phyloP scores from a whole-genome alignment of 192 early-diverging fungal genomes.

The Entomortierella lignicola region DNA sequence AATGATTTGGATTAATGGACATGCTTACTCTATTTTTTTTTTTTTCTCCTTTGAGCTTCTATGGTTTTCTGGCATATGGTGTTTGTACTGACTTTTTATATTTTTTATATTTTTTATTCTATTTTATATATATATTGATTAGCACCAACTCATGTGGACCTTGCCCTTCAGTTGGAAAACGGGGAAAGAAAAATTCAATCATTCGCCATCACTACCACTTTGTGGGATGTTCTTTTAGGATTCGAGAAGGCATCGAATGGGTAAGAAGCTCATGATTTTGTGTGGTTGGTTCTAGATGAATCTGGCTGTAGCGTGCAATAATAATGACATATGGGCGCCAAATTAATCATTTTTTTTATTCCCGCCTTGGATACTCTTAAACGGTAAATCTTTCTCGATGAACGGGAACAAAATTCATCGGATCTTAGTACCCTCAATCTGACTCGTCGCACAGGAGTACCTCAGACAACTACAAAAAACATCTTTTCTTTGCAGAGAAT shows the following conservation, averaged over 20 bases:
- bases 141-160: constrained; percentile 56
- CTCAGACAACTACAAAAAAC: constrained; percentile 39
- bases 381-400: background rate
- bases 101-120: constrained; percentile 5
- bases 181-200: constrained; percentile 72
- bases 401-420: background rate
- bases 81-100: constrained; percentile 1
- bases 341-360: background rate
- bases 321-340: no score
- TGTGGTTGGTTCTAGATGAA: no score
- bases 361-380: background rate
- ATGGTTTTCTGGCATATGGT: background rate
- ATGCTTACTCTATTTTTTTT: background rate
- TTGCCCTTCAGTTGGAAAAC: constrained; percentile 84
- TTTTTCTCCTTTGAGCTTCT: background rate
- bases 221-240: constrained; percentile 77
- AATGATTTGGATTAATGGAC: background rate
- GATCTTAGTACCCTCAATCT: constrained; percentile 61
- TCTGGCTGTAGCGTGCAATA: no score
- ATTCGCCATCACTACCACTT: constrained; percentile 64
- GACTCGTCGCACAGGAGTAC: constrained; percentile 57
- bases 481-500: constrained; percentile 43
- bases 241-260: constrained; percentile 64
- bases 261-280: constrained; percentile 42
- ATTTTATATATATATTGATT: background rate